Base-by-base conservation (phyloP, 1,284 basidiomycete genomes). In the Lentinula novae-zelandiae region DNA sequence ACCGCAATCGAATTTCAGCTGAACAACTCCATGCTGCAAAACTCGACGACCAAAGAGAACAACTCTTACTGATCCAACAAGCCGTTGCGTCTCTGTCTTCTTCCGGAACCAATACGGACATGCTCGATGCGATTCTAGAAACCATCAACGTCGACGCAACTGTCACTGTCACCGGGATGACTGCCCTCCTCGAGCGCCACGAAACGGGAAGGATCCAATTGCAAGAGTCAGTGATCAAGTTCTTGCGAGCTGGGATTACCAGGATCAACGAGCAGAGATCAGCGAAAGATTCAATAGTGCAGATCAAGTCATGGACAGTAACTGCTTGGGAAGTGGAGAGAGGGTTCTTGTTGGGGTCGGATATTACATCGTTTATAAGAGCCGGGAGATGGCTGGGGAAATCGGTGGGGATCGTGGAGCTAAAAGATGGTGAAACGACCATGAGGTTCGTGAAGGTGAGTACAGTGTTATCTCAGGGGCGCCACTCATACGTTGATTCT, bases 241-340 rank as follows among this genome's bases (percentile, higher is more conserved):
- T 62, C 20, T 50, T 62, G 1, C 22, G 49, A 53, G 60, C 60
- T 33, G 60, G 60, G 38, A 62, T 62, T 15, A 34, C 49, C 8
- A 56, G 60, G 3, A 31, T 62, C 9, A 58, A 46, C 22, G 60
- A 62, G 38, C 60, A 62, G 39, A 58, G 31, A 36, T 20, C 60
- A 27, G 60, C 60, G 2, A 27, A 31, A 40, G 50, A 50, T 6
- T 46, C 44, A n/a, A 49, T 33, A 12, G 42, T 57, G 0, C 31
- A 62, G 56, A 58, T 58, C 33, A 62, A 62, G 31, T 57, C 60
- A 15, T 62, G 60, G 60, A 62, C 56, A 12, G 60, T 62, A 15
- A 62, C 60, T 17, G 44, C 56, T 46, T 53, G 50, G 38, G 60
- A 62, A 31, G 55, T 62, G 38, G 60, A 62, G 7, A 57, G 57